These are phyloP conservation scores for Isoetes engelmannii DNA, from an alignment of 83 land plant species.

Conservation along the genomic window DNA sequence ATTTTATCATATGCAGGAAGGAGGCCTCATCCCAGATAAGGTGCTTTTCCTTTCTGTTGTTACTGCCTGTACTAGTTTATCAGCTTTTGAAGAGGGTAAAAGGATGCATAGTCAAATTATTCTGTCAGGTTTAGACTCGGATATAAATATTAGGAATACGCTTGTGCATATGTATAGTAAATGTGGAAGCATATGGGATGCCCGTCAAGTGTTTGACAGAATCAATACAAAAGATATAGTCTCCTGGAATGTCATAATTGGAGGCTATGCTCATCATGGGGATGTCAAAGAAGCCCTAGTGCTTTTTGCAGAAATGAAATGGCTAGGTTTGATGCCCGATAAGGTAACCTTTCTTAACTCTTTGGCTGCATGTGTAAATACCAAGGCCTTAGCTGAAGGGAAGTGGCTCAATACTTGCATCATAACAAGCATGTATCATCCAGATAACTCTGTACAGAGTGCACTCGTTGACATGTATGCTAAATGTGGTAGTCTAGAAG, in stretches of 20 bases:
- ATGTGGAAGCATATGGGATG: constrained; percentile 12
- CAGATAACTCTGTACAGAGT: constrained; percentile 13
- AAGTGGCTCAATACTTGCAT: constrained; percentile 18
- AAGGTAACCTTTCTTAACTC: constrained; percentile 14
- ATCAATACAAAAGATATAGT: neutral
- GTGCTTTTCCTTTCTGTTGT: too few relatives aligned
- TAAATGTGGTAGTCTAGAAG: constrained; percentile 16
- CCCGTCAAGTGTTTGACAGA: constrained; percentile 1
- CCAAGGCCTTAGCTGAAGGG: constrained; percentile 22
- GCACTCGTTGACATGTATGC: constrained; percentile 30
- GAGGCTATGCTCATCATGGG: constrained; percentile 8
- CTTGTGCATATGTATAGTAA: constrained; percentile 3
- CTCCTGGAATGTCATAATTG: constrained; percentile 8
- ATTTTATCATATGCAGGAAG: too few relatives aligned
- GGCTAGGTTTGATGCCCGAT: constrained; percentile 10
- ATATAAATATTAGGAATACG: neutral
- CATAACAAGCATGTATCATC: constrained; percentile 19
- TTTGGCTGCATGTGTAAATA: constrained; percentile 23
- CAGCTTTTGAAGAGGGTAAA: too few relatives aligned
- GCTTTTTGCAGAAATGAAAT: constrained; percentile 18
- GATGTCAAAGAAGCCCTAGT: constrained; percentile 9
- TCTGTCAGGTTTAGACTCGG: neutral
- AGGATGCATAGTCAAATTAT: too few relatives aligned
- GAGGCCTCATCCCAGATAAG: too few relatives aligned
- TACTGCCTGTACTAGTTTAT: too few relatives aligned